Conservation (phyloP, 495 filamentous ascomycete genomes). For the Immersiella caudata region DNA sequence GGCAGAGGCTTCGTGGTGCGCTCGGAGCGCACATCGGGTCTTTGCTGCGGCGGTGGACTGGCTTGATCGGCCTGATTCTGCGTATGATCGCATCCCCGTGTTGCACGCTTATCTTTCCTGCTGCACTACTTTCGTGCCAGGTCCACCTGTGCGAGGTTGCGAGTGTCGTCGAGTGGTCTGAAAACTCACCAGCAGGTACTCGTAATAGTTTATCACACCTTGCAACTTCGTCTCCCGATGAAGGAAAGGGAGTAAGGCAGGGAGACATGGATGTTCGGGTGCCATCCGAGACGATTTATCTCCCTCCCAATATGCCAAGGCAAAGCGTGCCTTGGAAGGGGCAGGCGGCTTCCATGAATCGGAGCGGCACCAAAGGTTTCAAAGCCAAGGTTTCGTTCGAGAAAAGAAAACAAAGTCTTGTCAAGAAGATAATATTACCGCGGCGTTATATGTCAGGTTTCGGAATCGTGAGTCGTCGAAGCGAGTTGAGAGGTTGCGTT, state of each 20-base stretch:
- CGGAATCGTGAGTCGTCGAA: neutral
- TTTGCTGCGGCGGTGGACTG: conserved; percentile 3
- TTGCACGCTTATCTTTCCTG: neutral
- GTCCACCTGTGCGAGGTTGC: neutral
- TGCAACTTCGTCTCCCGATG: neutral
- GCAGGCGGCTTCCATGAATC: conserved; percentile 6
- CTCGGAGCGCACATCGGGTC: neutral
- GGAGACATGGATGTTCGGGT: conserved; percentile 9
- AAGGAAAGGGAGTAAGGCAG: neutral
- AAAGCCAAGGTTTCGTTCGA: neutral
- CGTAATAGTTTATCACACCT: neutral
- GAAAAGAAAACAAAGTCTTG: neutral
- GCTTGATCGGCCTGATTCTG: conserved; percentile 4
- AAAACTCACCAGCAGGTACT: neutral
- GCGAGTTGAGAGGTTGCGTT: neutral
- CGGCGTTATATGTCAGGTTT: conserved; percentile 2
- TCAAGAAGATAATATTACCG: neutral
- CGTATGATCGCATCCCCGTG: neutral
- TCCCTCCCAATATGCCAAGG: conserved; percentile 1
- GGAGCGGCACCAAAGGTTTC: neutral
- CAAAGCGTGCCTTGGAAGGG: conserved; percentile 2
- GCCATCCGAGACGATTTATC: neutral
- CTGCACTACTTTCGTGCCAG: neutral
- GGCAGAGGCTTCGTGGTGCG: neutral
- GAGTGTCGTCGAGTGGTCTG: neutral